phyloP scores from a whole-genome alignment of 129 eudicot species.

The Flaveria brownii region DNA sequence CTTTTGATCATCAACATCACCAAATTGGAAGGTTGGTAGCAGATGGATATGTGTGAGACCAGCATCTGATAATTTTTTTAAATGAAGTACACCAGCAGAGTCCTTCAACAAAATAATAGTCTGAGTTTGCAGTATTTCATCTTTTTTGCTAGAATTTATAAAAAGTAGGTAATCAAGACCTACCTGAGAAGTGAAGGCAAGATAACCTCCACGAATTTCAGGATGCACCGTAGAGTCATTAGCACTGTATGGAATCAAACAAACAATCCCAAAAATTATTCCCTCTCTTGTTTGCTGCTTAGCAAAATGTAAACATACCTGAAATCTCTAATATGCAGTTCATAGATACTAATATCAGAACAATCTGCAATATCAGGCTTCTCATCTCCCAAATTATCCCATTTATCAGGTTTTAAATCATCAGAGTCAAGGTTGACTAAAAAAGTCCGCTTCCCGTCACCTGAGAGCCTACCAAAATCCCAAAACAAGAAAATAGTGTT shows the following conservation, averaged over 20 bases:
- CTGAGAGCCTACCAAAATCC: slow-evolving; percentile 63
- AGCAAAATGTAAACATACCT: slow-evolving; percentile 49
- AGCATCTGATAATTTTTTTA: slow-evolving; percentile 72
- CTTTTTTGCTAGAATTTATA: background rate
- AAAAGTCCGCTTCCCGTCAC: slow-evolving; percentile 68
- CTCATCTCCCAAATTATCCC: slow-evolving; percentile 73
- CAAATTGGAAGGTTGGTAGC: slow-evolving; percentile 91
- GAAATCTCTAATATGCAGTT: slow-evolving; percentile 93
- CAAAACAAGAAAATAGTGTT: slow-evolving; percentile 16
- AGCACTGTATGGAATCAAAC: slow-evolving; percentile 47
- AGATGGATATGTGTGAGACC: slow-evolving; percentile 95
- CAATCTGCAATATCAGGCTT: slow-evolving; percentile 64
- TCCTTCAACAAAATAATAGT: slow-evolving; percentile 58
- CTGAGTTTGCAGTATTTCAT: slow-evolving; percentile 7
- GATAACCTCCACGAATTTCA: slow-evolving; percentile 78
- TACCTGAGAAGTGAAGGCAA: slow-evolving; percentile 88
- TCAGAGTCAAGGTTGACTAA: slow-evolving; percentile 76
- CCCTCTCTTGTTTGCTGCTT: background rate
- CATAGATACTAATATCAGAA: slow-evolving; percentile 84
- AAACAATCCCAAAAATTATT: slow-evolving; percentile 2
- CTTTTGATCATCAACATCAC: slow-evolving; percentile 77
- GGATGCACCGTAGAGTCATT: slow-evolving; percentile 67
- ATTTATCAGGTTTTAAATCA: slow-evolving; percentile 69
- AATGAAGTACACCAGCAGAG: slow-evolving; percentile 76
- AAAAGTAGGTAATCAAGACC: slow-evolving; percentile 7